Evolutionary conservation across 2,329 filamentous ascomycete genomes (phyloP).

Genomic region (Colletotrichum orchidophilum): DNA sequence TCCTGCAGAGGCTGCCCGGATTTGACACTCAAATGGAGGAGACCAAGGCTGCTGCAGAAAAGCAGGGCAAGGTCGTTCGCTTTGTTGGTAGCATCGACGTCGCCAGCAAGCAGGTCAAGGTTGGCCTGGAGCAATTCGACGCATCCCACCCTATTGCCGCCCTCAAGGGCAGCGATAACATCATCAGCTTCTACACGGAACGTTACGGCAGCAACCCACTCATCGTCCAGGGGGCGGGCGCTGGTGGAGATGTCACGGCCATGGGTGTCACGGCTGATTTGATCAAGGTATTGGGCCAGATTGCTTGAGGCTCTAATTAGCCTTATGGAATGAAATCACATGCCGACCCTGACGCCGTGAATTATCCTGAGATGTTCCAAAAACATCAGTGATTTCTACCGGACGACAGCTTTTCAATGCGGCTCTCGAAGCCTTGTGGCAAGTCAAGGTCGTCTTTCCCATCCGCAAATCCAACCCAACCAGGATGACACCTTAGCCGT

Average conservation of each 20-base stretch:
- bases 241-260: constrained; percentile 93
- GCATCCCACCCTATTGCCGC: constrained; percentile 90
- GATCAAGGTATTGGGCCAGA: constrained; percentile 83
- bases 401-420: background rate
- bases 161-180: constrained; percentile 97
- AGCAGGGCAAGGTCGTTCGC: constrained; percentile 88
- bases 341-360: background rate
- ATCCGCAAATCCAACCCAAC: constrained; percentile 26
- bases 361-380: background rate
- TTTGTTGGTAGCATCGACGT: constrained; percentile 96
- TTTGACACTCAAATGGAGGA: constrained; percentile 93
- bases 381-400: background rate
- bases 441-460: background rate
- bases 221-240: constrained; percentile 93
- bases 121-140: constrained; percentile 91
- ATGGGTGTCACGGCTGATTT: constrained; percentile 98
- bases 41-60: constrained; percentile 84
- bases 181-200: constrained; percentile 98
- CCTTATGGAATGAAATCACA: background rate
- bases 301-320: constrained; percentile 55
- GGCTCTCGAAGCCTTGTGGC: background rate
- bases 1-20: constrained; percentile 79
- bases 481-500: constrained; percentile 1
- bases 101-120: constrained; percentile 81
- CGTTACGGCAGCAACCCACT: constrained; percentile 91